A percentile compares a stretch with the other conserved stretches of the same genome.
These are phyloP conservation scores for Fusarium foetens DNA, from an alignment of 2,329 filamentous ascomycete genomes.

Conservation along the genomic window DNA sequence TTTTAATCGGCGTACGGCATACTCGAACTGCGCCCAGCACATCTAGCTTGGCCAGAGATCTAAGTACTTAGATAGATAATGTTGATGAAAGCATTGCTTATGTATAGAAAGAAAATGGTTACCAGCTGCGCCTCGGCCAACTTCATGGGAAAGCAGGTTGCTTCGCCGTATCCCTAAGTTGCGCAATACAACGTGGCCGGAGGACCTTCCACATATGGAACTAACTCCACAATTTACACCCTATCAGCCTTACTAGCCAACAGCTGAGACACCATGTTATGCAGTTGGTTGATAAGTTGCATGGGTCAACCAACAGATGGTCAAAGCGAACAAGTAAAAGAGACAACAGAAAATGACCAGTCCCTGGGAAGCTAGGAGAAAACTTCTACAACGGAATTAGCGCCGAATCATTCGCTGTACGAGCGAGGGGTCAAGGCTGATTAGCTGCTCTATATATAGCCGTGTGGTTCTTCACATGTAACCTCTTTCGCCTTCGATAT, in stretches of 20 bases:
- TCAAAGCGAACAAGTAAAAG: not conserved
- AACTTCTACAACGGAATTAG: not conserved
- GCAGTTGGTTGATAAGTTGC: slow-evolving; percentile 11
- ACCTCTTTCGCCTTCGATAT: too few species aligned
- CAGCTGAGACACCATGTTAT: not conserved
- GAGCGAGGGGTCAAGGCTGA: not conserved
- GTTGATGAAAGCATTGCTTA: not conserved
- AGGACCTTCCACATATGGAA: not conserved
- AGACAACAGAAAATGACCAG: not conserved
- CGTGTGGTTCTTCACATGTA: not conserved
- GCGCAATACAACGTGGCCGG: not conserved
- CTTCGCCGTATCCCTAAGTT: not conserved
- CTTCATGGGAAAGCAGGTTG: not conserved
- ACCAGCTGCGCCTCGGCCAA: not conserved
- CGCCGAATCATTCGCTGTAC: not conserved
- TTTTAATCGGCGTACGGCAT: not conserved
- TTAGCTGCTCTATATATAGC: not conserved
- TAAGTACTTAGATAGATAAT: not conserved
- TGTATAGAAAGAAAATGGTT: not conserved
- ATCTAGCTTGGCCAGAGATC: too few species aligned
- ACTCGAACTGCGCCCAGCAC: too few species aligned
- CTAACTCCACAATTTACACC: not conserved
- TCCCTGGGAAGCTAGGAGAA: not conserved
- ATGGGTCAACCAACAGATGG: not conserved
- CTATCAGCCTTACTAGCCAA: not conserved